Conservation (phyloP, 1,284 basidiomycete species). For the Naganishia cerealis region DNA sequence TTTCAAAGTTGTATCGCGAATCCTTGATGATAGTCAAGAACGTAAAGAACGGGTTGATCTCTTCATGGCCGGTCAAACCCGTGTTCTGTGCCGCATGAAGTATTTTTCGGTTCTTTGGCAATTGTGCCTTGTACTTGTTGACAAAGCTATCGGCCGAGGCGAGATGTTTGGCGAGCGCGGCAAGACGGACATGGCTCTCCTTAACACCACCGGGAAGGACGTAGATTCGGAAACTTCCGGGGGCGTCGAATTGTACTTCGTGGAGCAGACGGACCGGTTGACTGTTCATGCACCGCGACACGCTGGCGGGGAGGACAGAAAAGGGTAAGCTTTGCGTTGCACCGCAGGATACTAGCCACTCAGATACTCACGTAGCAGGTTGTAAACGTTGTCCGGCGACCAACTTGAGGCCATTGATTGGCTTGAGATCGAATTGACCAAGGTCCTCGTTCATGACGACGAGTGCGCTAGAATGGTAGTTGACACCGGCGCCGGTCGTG, state of each 20-base stretch:
- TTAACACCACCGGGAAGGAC: constrained; percentile 64
- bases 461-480: constrained; percentile 28
- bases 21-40: constrained; percentile 44
- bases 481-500: constrained; percentile 56
- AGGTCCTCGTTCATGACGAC: constrained; percentile 34
- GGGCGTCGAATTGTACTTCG: constrained; percentile 65
- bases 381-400: constrained; percentile 29
- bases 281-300: constrained; percentile 65
- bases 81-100: constrained; percentile 37
- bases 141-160: constrained; percentile 40
- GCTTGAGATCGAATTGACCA: constrained; percentile 28
- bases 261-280: constrained; percentile 69
- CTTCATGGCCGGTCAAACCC: constrained; percentile 42
- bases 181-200: constrained; percentile 38
- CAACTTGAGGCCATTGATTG: constrained; percentile 29
- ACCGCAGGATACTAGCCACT: neutral
- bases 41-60: constrained; percentile 49
- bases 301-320: constrained; percentile 50
- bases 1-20: constrained; percentile 45
- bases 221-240: constrained; percentile 64
- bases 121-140: constrained; percentile 34
- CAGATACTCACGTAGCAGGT: constrained; percentile 29
- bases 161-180: constrained; percentile 35
- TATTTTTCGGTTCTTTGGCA: constrained; percentile 33
- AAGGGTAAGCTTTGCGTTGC: neutral